phyloP scores from a whole-genome alignment of 768 basidiomycete genomes.

The Hemileccinum impolitum region DNA sequence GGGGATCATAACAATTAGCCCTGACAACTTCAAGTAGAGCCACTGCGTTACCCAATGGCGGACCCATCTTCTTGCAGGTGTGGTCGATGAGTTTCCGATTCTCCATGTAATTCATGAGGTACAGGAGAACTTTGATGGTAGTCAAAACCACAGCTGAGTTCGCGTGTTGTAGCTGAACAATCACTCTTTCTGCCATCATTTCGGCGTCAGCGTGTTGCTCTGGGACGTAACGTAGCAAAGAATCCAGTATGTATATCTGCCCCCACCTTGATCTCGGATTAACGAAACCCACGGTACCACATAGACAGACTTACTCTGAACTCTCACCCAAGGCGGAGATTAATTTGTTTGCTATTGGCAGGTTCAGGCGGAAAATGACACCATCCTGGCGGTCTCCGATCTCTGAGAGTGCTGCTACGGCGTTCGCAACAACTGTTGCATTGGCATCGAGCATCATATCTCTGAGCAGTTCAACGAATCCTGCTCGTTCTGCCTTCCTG shows the following conservation, averaged over 20 bases:
- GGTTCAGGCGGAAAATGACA: conserved; percentile 87
- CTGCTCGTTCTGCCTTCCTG: conserved; percentile 79
- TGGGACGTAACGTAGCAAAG: conserved; percentile 90
- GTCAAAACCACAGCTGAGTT: conserved; percentile 99
- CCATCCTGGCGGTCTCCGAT: conserved; percentile 94
- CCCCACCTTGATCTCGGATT: conserved; percentile 72
- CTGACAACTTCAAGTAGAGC: neutral
- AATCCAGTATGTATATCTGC: conserved; percentile 96
- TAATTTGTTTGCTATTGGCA: conserved; percentile 84
- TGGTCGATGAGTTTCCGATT: conserved; percentile 80
- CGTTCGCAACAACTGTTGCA: conserved; percentile 96
- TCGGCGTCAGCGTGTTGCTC: conserved; percentile 86
- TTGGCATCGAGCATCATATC: conserved; percentile 92
- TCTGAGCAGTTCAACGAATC: conserved; percentile 87
- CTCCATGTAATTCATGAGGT: conserved; percentile 99
- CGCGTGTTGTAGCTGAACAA: conserved; percentile 93
- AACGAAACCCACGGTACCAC: conserved; percentile 5
- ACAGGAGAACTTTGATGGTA: conserved; percentile 93
- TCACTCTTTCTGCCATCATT: conserved; percentile 91
- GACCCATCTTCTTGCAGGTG: conserved; percentile 97
- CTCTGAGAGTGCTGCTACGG: conserved; percentile 94
- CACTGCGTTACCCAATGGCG: conserved; percentile 71
- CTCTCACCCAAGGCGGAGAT: conserved; percentile 91
- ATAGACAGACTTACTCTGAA: conserved; percentile 74
- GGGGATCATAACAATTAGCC: conserved; percentile 2